Conservation (phyloP, 1,284 basidiomycete species). For the Cystobasidium pallidum region DNA sequence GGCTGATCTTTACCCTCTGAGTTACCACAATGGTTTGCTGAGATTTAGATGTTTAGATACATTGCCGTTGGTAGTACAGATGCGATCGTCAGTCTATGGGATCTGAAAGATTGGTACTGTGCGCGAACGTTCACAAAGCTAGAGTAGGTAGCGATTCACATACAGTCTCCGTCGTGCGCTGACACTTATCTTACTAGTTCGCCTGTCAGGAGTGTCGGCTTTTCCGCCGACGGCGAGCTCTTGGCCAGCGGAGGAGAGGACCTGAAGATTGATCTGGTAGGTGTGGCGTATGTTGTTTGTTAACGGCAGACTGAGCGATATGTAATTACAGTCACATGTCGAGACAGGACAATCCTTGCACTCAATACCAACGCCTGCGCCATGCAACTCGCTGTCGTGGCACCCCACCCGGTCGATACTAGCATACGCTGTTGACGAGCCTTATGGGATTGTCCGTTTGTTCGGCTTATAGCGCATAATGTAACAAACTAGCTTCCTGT, state of each 20-base stretch:
- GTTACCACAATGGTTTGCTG: neutral
- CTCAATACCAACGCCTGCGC: conserved; percentile 30
- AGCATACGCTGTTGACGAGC: conserved; percentile 40
- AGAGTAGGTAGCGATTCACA: conserved; percentile 27
- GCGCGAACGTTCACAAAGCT: conserved; percentile 43
- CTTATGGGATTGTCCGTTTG: conserved; percentile 22
- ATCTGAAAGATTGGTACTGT: conserved; percentile 45
- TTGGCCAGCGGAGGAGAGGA: conserved; percentile 44
- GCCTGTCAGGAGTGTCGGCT: conserved; percentile 42
- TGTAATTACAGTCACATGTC: conserved; percentile 33
- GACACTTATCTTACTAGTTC: neutral
- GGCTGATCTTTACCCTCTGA: neutral
- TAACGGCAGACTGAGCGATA: neutral
- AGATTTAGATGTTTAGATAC: conserved; percentile 22
- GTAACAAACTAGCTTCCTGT: neutral
- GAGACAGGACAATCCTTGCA: conserved; percentile 42
- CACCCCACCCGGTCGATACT: conserved; percentile 27
- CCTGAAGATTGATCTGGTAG: conserved; percentile 36
- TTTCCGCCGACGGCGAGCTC: conserved; percentile 44
- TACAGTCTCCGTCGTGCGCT: neutral
- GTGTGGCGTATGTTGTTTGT: neutral
- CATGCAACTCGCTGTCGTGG: conserved; percentile 43
- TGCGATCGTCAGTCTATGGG: conserved; percentile 45
- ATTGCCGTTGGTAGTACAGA: conserved; percentile 46
- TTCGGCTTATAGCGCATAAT: conserved; percentile 30